Conservation (phyloP, 1,284 basidiomycete species). For the Butyriboletus appendiculatus region DNA sequence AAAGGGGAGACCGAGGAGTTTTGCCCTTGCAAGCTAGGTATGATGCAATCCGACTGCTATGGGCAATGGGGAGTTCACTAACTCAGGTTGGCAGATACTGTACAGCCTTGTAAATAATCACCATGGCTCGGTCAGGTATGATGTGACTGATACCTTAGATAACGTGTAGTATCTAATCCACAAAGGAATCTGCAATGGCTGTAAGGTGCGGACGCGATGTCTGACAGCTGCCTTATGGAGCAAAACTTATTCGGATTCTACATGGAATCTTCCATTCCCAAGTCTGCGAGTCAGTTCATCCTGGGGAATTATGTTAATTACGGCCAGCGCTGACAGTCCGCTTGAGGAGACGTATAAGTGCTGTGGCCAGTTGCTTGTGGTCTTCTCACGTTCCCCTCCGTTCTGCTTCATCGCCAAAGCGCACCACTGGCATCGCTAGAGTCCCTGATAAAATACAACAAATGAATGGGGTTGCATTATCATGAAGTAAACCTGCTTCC, state of each 20-base stretch:
- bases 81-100: too few relatives aligned
- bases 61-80: background rate
- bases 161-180: too few relatives aligned
- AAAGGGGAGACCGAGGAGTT: background rate
- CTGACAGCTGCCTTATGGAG: background rate
- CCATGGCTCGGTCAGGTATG: too few relatives aligned
- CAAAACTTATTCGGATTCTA: background rate
- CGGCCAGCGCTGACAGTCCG: background rate
- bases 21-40: too few relatives aligned
- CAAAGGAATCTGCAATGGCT: too few relatives aligned
- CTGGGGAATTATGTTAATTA: constrained; percentile 10
- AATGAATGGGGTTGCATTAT: constrained; percentile 9
- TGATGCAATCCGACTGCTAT: background rate
- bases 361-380: background rate
- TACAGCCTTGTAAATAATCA: background rate
- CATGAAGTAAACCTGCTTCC: constrained; percentile 8
- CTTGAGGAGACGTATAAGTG: constrained; percentile 18
- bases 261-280: background rate
- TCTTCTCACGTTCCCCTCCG: constrained; percentile 22
- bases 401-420: constrained; percentile 13
- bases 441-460: constrained; percentile 14
- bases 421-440: constrained; percentile 7
- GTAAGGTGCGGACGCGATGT: too few relatives aligned
- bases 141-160: too few relatives aligned
- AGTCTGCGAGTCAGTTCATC: background rate